Percentiles rank a stretch among this genome's conserved stretches.
These are phyloP conservation scores for Avena atlantica DNA, from an alignment of 176 grass and related monocot genomes.

Conservation along the genomic window DNA sequence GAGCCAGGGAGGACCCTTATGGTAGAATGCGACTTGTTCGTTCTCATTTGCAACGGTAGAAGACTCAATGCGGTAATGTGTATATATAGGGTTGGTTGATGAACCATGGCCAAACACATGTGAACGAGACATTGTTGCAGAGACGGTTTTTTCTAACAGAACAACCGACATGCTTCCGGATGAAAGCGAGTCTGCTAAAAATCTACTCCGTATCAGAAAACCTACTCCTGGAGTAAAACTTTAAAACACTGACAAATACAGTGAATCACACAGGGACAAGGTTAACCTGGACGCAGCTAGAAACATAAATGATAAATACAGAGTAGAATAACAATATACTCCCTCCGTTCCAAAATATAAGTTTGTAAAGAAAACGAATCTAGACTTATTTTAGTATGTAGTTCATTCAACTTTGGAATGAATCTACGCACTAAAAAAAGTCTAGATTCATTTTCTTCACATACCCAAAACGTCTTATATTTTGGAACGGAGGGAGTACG, in stretches of 20 bases:
- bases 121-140: background rate
- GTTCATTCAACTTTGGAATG: too few relatives aligned
- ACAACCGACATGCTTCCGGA: background rate
- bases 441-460: too few relatives aligned
- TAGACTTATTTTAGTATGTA: too few relatives aligned
- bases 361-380: too few relatives aligned
- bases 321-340: background rate
- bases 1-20: slow-evolving; percentile 9
- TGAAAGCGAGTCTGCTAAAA: background rate
- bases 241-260: background rate
- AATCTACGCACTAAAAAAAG: too few relatives aligned
- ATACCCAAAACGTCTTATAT: too few relatives aligned
- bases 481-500: too few relatives aligned
- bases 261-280: too few relatives aligned
- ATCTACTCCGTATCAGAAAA: too few relatives aligned
- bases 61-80: background rate
- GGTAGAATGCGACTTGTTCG: background rate
- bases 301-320: background rate
- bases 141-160: slow-evolving; percentile 3
- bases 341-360: too few relatives aligned
- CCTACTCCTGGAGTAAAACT: too few relatives aligned
- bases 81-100: background rate
- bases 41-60: background rate
- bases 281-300: too few relatives aligned
- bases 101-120: background rate